Percentiles rank a stretch among this genome's conserved stretches.
Evolutionary conservation across 805 yeast species (phyloP).

Genomic region (Pichia eremophila): DNA sequence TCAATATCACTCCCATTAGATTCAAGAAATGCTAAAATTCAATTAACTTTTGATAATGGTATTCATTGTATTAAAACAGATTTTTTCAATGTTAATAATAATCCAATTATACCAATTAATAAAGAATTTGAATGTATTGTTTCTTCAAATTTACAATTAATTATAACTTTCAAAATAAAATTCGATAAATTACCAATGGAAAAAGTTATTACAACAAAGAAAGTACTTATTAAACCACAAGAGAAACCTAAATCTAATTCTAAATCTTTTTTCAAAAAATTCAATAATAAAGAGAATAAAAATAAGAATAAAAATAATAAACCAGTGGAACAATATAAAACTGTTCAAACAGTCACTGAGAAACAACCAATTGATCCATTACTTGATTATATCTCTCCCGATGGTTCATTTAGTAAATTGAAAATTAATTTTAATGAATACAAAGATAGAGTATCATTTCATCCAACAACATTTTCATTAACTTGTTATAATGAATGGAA

Average conservation of each 20-base stretch:
- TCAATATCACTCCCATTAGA: slow-evolving; percentile 37
- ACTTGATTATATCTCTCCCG: slow-evolving; percentile 60
- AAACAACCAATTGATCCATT: slow-evolving; percentile 48
- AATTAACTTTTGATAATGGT: slow-evolving; percentile 66
- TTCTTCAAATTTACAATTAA: slow-evolving; percentile 49
- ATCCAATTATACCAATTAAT: slow-evolving; percentile 27
- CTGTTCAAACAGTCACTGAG: slow-evolving; percentile 43
- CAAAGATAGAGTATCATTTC: slow-evolving; percentile 47
- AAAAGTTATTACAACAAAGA: slow-evolving; percentile 46
- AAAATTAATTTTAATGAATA: slow-evolving; percentile 54
- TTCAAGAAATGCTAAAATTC: slow-evolving; percentile 38
- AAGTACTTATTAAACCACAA: slow-evolving; percentile 23
- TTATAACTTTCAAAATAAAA: slow-evolving; percentile 62
- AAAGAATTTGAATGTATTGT: slow-evolving; percentile 78
- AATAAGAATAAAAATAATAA: slow-evolving; percentile 41
- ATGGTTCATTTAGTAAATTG: slow-evolving; percentile 84
- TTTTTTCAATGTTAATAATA: slow-evolving; percentile 27
- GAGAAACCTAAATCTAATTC: slow-evolving; percentile 22
- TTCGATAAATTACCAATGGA: slow-evolving; percentile 43
- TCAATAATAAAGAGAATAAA: slow-evolving; percentile 14
- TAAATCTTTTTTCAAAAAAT: slow-evolving; percentile 22
- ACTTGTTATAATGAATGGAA: slow-evolving; percentile 83
- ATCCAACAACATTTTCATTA: slow-evolving; percentile 40
- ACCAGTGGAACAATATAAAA: slow-evolving; percentile 36
- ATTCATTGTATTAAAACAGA: slow-evolving; percentile 64